phyloP scores from a whole-genome alignment of 495 filamentous ascomycete species.

The Pyronema domesticum region DNA sequence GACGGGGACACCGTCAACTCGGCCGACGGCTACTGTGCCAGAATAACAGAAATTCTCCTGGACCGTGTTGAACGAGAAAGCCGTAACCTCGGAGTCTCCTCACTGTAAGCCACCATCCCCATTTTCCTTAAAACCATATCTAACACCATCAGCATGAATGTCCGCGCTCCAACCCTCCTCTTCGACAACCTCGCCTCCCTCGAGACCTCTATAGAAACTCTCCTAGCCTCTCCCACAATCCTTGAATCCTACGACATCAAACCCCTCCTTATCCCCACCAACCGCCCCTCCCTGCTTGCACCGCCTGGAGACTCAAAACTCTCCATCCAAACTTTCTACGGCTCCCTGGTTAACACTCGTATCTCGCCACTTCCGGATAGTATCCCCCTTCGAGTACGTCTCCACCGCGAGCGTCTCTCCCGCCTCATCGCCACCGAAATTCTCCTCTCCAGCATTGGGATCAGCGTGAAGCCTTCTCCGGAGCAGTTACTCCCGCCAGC shows the following conservation, averaged over 20 bases:
- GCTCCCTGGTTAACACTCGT: constrained; percentile 6
- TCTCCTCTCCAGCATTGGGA: constrained; percentile 11
- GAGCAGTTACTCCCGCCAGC: constrained; percentile 1
- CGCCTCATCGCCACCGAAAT: constrained; percentile 12
- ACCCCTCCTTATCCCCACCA: neutral
- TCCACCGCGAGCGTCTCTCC: constrained; percentile 10
- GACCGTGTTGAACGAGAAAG: neutral
- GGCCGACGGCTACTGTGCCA: neutral
- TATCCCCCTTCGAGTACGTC: neutral
- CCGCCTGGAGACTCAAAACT: neutral
- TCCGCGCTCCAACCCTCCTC: constrained; percentile 5
- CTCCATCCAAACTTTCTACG: constrained; percentile 7
- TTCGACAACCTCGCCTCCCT: constrained; percentile 5
- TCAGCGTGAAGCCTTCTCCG: constrained; percentile 5
- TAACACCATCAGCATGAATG: neutral
- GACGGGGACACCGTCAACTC: neutral
- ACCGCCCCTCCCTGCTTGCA: neutral
- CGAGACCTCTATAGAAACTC: neutral
- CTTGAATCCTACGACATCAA: neutral
- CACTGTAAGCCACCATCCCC: neutral
- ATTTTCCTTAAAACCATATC: neutral
- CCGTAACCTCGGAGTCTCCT: neutral
- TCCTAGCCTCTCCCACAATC: neutral
- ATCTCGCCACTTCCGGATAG: constrained; percentile 7
- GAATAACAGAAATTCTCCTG: neutral